A percentile compares a stretch with the other conserved stretches of the same genome.
phyloP scores from a whole-genome alignment of 495 filamentous ascomycete genomes.

The Lepidopterella palustris region DNA sequence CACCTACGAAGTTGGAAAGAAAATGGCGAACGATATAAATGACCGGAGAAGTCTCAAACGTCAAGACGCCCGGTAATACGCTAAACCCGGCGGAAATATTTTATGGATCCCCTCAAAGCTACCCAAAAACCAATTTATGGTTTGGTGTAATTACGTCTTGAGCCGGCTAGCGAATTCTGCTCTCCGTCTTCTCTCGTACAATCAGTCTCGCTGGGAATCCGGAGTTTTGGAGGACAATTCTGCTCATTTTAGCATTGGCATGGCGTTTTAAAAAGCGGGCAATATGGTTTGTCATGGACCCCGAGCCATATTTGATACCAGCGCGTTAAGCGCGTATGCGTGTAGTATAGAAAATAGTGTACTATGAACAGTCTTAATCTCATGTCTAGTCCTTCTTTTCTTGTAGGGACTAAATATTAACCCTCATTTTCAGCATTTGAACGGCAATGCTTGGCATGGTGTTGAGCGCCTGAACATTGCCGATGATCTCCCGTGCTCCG shows the following conservation, averaged over 20 bases:
- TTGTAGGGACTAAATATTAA: too few species aligned
- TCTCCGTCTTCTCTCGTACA: not conserved
- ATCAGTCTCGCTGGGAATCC: not conserved
- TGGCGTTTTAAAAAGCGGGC: not conserved
- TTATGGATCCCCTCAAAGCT: not conserved
- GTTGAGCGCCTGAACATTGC: too few species aligned
- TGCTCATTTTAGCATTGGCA: not conserved
- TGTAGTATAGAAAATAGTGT: not conserved
- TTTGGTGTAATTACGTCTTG: not conserved
- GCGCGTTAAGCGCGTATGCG: too few species aligned
- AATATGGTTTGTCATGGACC: not conserved
- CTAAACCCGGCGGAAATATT: not conserved
- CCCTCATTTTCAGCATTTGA: too few species aligned
- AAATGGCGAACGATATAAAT: conserved; percentile 73
- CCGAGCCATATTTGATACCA: not conserved
- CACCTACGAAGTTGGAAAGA: conserved; percentile 92
- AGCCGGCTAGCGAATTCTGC: not conserved
- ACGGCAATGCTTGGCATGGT: too few species aligned
- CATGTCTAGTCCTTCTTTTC: too few species aligned
- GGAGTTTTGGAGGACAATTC: not conserved
- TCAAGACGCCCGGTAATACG: not conserved
- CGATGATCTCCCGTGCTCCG: not conserved
- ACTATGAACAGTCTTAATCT: too few species aligned
- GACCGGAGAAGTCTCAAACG: conserved; percentile 41
- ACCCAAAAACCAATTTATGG: not conserved